These are phyloP conservation scores for Colletotrichum tofieldiae DNA, from an alignment of 2,329 filamentous ascomycete species.

Conservation along the genomic window DNA sequence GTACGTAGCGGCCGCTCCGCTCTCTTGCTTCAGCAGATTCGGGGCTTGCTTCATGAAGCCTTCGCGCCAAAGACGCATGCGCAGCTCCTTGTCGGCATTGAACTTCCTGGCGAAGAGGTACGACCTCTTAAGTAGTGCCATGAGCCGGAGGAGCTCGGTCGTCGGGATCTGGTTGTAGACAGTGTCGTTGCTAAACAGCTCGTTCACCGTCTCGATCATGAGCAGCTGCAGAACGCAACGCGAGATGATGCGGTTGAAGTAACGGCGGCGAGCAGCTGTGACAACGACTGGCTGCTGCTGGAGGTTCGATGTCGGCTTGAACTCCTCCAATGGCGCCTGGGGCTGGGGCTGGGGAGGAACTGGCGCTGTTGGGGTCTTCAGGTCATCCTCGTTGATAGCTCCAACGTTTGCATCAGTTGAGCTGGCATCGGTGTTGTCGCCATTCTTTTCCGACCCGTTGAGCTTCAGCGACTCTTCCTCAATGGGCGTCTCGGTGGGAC, in stretches of 20 bases:
- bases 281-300: slow-evolving; percentile 94
- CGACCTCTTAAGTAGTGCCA: slow-evolving; percentile 94
- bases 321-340: slow-evolving; percentile 82
- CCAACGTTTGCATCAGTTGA: slow-evolving; percentile 49
- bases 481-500: slow-evolving; percentile 57
- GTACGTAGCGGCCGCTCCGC: slow-evolving; percentile 92
- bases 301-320: slow-evolving; percentile 81
- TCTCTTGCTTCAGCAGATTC: slow-evolving; percentile 97
- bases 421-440: slow-evolving; percentile 51
- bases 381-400: slow-evolving; percentile 54
- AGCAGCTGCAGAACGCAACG: slow-evolving; percentile 97
- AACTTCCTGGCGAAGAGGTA: slow-evolving; percentile 98
- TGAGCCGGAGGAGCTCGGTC: slow-evolving; percentile 88
- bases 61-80: slow-evolving; percentile 94
- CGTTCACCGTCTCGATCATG: slow-evolving; percentile 99
- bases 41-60: slow-evolving; percentile 99
- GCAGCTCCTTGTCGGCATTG: slow-evolving; percentile 96
- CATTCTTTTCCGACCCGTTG: slow-evolving; percentile 66
- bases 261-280: slow-evolving; percentile 90
- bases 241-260: slow-evolving; percentile 99
- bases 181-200: slow-evolving; percentile 96
- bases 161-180: slow-evolving; percentile 96
- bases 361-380: slow-evolving; percentile 50
- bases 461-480: slow-evolving; percentile 75
- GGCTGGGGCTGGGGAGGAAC: slow-evolving; percentile 37